Evolutionary conservation across 2,329 filamentous ascomycete species (phyloP), one percentile per base, ranked within the genome.

Genomic region (Chrysoporthe puriensis): DNA sequence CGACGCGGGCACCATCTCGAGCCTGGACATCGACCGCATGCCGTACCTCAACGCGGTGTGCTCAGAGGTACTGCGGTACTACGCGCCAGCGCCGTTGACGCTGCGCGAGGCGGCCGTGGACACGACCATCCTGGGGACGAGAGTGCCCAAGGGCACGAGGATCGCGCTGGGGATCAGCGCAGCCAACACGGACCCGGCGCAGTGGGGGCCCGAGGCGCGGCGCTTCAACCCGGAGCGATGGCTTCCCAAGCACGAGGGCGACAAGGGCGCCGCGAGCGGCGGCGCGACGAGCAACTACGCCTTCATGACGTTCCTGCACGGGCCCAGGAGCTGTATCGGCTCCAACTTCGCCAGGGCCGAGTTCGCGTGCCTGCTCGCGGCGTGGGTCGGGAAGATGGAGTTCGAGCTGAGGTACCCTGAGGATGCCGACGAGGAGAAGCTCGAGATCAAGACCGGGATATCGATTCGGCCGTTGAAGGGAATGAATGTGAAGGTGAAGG

Each of bases 321-420:
- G 94, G 0, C 93, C 94, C 1, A 83, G 94, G 64, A 91, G 90
- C 74, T 97, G 94, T 76, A 97, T 97, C 72, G 94, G 94, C 0
- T 86, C 90, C 77, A 83, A 84, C 2, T 97, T 97, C 79, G 91
- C 94, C 0, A 90, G 88, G 76, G 88, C 90, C 0, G 95, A 97
- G 82, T 92, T 97, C 78, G 93, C 92, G 9, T 95, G 91, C 75
- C 79, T 97, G 70, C 76, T 97, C 59, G 94, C 93, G 32, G 85
- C 87, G 9, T 88, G 91, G 84, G 85, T 95, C 4, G 93, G 93
- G 0, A 84, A 87, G 48, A 97, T 96, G 77, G 85, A 89, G 74
- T 88, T 90, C 76, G 80, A 80, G 72, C 75, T 90, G 64, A 77
- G 77, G 70, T 79, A 89, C 72, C 80, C 86, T 73, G 85, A 88